A percentile compares a stretch with the other conserved stretches of the same genome.
Conservation (phyloP, 306 rosid species). For the Chamaecrista fasciculata region DNA sequence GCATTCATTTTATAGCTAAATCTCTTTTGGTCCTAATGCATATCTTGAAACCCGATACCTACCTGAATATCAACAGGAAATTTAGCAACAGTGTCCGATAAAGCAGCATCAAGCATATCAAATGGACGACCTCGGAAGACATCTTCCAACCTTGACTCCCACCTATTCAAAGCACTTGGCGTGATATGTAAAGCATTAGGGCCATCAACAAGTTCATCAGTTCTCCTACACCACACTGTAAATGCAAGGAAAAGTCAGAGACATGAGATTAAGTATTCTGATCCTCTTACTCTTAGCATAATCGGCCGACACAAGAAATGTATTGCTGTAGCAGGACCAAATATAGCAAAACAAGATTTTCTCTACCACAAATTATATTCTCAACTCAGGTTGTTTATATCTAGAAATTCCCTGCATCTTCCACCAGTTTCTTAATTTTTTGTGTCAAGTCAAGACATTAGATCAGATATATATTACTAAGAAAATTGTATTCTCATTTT, state of each 20-base stretch:
- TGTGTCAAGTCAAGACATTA: not conserved
- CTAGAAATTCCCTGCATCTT: not conserved
- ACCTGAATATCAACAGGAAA: conserved; percentile 62
- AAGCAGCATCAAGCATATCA: conserved; percentile 59
- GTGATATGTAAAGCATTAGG: conserved; percentile 58
- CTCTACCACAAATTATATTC: no score
- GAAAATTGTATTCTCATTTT: conserved; percentile 1
- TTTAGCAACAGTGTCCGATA: conserved; percentile 45
- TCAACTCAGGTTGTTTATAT: not conserved
- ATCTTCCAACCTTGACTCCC: conserved; percentile 55
- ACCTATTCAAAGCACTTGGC: conserved; percentile 51
- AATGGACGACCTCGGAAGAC: conserved; percentile 55
- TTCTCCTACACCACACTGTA: conserved; percentile 62
- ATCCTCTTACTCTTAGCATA: not conserved
- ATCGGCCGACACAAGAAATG: conserved; percentile 6
- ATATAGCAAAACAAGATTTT: conserved; percentile 4
- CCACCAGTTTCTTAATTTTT: not conserved
- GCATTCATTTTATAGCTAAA: not conserved
- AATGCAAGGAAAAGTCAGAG: conserved; percentile 21
- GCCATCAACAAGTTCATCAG: conserved; percentile 63
- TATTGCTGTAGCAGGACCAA: not conserved
- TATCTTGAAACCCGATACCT: not conserved
- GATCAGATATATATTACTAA: not conserved
- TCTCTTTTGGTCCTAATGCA: not conserved
- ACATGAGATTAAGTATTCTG: not conserved